Conservation (phyloP, 768 basidiomycete species). For the Cantharellus anzutake region DNA sequence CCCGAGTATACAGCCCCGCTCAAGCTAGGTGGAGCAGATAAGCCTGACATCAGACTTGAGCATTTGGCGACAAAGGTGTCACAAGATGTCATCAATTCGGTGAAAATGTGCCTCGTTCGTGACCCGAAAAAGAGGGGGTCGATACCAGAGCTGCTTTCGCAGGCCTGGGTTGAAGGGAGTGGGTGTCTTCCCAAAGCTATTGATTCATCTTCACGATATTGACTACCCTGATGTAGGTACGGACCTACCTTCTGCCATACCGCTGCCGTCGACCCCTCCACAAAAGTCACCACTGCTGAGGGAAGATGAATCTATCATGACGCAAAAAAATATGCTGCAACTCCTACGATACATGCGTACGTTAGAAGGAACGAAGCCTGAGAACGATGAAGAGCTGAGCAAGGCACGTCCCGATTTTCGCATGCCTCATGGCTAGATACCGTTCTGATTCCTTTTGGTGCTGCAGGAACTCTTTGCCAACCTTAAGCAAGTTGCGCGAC, state of each 20-base stretch:
- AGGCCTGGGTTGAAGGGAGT: constrained; percentile 41
- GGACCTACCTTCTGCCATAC: not conserved
- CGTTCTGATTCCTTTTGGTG: not conserved
- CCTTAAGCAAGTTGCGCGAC: not conserved
- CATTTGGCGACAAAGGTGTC: constrained; percentile 47
- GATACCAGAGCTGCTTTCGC: constrained; percentile 69
- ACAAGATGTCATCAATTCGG: constrained; percentile 54
- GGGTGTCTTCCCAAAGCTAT: not conserved
- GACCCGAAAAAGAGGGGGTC: constrained; percentile 69
- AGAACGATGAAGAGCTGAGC: not conserved
- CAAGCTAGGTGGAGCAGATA: constrained; percentile 16
- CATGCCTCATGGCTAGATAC: not conserved
- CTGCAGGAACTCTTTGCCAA: not conserved
- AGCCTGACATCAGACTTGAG: not conserved
- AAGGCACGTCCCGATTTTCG: not conserved
- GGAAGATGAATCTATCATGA: not conserved
- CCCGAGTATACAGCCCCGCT: constrained; percentile 46
- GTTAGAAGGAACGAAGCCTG: not conserved
- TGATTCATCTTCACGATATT: not conserved
- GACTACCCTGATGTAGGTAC: not conserved
- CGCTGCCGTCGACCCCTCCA: not conserved
- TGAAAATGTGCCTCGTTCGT: constrained; percentile 64
- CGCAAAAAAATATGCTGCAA: not conserved
- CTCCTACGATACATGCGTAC: not conserved
- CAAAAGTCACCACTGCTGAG: not conserved